Evolutionary conservation across 768 basidiomycete species (phyloP).

Genomic region (Myochromella boudieri): DNA sequence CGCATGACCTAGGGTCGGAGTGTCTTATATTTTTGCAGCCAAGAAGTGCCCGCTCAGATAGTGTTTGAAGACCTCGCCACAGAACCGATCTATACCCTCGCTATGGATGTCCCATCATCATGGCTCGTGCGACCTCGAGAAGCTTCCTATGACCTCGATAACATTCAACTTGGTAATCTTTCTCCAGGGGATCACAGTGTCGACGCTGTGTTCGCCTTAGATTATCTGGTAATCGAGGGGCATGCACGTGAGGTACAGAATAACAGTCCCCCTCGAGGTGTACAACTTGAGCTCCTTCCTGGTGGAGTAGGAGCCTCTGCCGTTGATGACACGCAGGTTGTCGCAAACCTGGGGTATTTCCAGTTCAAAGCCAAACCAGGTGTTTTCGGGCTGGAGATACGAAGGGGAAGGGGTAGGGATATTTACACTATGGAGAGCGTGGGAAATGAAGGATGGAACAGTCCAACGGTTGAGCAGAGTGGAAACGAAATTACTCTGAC

Average conservation of each 20-base stretch:
- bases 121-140: conserved; percentile 94
- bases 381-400: conserved; percentile 78
- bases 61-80: conserved; percentile 73
- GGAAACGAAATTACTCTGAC: conserved; percentile 81
- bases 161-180: conserved; percentile 80
- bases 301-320: conserved; percentile 33
- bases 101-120: conserved; percentile 85
- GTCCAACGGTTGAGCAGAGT: conserved; percentile 61
- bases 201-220: conserved; percentile 81
- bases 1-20: no score
- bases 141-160: conserved; percentile 92
- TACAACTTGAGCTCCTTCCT: conserved; percentile 80
- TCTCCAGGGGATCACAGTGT: conserved; percentile 61
- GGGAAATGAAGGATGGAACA: conserved; percentile 89
- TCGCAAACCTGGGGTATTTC: conserved; percentile 93
- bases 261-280: conserved; percentile 77
- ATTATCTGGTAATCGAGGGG: conserved; percentile 91
- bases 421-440: conserved; percentile 84
- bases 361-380: conserved; percentile 96
- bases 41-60: conserved; percentile 57
- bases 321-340: conserved; percentile 87
- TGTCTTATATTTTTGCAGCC: conserved; percentile 32
- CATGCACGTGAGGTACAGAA: conserved; percentile 78
- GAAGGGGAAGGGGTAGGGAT: conserved; percentile 76
- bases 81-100: conserved; percentile 92